Percentiles rank a stretch among this genome's conserved stretches.
Evolutionary conservation across 2,329 filamentous ascomycete genomes (phyloP).

Genomic region (Xylariales sp.): DNA sequence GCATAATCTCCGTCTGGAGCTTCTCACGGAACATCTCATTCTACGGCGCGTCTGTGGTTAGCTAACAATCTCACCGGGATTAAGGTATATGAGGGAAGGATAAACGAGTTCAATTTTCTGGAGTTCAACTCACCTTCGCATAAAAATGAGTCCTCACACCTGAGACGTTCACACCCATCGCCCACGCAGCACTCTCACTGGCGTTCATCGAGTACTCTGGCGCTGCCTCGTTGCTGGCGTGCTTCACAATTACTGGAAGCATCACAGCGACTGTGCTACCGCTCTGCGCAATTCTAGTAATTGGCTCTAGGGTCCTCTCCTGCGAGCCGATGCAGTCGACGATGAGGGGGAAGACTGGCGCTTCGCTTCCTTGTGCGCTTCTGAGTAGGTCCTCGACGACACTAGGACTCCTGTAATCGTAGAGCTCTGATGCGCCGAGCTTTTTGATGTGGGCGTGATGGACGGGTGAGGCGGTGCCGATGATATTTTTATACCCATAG

Average conservation of each 20-base stretch:
- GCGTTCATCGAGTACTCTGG: conserved; percentile 68
- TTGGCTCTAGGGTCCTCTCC: conserved; percentile 58
- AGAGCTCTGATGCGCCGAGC: conserved; percentile 59
- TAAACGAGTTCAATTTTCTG: not conserved
- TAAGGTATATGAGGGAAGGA: not conserved
- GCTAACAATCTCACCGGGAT: not conserved
- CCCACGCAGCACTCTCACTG: conserved; percentile 58
- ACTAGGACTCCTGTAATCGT: conserved; percentile 58
- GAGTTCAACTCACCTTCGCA: conserved; percentile 53
- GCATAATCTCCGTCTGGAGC: conserved; percentile 66
- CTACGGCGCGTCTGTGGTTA: conserved; percentile 47
- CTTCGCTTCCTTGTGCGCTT: conserved; percentile 38
- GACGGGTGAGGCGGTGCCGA: conserved; percentile 59
- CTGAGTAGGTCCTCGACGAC: conserved; percentile 51
- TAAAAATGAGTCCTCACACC: conserved; percentile 70
- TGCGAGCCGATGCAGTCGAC: conserved; percentile 68
- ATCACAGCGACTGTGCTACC: conserved; percentile 67
- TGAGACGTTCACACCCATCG: conserved; percentile 61
- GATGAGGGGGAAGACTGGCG: conserved; percentile 56
- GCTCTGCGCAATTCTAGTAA: conserved; percentile 61
- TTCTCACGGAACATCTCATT: conserved; percentile 67
- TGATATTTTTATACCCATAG: conserved; percentile 64
- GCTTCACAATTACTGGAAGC: conserved; percentile 68
- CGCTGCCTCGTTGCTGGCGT: conserved; percentile 59
- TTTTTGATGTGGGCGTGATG: conserved; percentile 58